Percentiles rank a stretch among this genome's conserved stretches.
Evolutionary conservation across 2,329 filamentous ascomycete genomes (phyloP).

Genomic region (Colletotrichum kahawae): DNA sequence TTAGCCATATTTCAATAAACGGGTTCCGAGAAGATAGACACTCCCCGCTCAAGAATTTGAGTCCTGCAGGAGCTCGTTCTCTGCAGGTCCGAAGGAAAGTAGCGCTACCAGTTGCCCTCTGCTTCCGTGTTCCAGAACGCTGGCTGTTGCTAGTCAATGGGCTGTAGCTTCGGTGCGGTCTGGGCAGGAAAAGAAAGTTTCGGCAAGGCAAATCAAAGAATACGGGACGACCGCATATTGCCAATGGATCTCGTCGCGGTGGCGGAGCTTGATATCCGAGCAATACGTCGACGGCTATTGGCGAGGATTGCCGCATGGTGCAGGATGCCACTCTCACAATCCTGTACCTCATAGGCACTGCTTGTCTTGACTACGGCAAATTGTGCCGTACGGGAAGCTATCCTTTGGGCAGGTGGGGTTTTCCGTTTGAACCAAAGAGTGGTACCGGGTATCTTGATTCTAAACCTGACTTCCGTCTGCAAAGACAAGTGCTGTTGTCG

Average conservation of each 20-base stretch:
- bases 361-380: not conserved
- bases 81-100: not conserved
- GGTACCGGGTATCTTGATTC: fast-evolving
- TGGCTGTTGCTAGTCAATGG: not conserved
- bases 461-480: not conserved
- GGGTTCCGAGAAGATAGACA: not conserved
- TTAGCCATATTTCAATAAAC: not conserved
- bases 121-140: not conserved
- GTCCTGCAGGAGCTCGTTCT: not conserved
- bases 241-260: not conserved
- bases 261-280: not conserved
- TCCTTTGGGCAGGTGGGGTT: not conserved
- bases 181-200: not conserved
- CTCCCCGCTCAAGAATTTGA: not conserved
- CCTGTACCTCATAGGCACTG: not conserved
- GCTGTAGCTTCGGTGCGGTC: not conserved
- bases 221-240: not conserved
- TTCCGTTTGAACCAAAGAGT: not conserved
- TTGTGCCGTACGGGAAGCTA: not conserved
- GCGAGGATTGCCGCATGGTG: not conserved
- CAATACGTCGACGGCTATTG: not conserved
- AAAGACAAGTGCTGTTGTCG: not conserved
- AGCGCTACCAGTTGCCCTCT: not conserved
- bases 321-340: not conserved
- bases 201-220: not conserved